Evolutionary conservation across 2,329 filamentous ascomycete species (phyloP).

Genomic region (Zopfia rhizophila): DNA sequence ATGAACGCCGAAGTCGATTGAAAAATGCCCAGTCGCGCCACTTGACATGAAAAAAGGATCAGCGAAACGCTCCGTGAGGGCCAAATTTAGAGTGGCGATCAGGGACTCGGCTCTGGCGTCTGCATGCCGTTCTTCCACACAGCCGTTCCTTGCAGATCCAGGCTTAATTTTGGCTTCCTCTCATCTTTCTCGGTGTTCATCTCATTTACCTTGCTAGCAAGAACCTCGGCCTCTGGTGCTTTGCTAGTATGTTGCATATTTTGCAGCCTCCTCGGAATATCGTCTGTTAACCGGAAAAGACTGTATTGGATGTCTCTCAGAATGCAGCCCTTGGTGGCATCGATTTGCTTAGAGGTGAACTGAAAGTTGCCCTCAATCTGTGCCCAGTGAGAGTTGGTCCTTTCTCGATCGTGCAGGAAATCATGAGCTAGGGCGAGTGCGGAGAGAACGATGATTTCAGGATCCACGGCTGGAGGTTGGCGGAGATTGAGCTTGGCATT

Average conservation of each 20-base stretch:
- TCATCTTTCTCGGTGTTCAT: conserved; percentile 21
- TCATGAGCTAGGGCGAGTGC: conserved; percentile 47
- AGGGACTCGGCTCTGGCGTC: conserved; percentile 54
- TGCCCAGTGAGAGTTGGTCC: conserved; percentile 47
- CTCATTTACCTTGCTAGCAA: neutral
- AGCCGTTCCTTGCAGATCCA: conserved; percentile 39
- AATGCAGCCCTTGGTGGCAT: conserved; percentile 45
- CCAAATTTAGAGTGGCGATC: conserved; percentile 22
- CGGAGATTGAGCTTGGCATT: conserved; percentile 28
- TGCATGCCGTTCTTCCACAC: conserved; percentile 46
- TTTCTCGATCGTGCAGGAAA: conserved; percentile 45
- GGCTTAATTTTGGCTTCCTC: conserved; percentile 34
- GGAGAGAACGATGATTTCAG: conserved; percentile 49
- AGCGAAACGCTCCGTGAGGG: too few relatives aligned
- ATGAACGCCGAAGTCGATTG: too few relatives aligned
- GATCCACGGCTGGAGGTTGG: conserved; percentile 27
- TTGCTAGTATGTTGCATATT: conserved; percentile 40
- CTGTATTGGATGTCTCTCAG: conserved; percentile 51
- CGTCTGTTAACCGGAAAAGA: conserved; percentile 45
- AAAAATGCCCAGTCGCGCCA: too few relatives aligned
- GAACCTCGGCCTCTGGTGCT: conserved; percentile 1
- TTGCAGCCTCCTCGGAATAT: conserved; percentile 42
- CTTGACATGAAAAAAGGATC: too few relatives aligned
- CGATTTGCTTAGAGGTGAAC: conserved; percentile 43
- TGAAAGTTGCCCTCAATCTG: conserved; percentile 32